Percentiles rank a stretch among this genome's conserved stretches.
Evolutionary conservation across 495 filamentous ascomycete species (phyloP).

Genomic region (Daldinia bambusicola): DNA sequence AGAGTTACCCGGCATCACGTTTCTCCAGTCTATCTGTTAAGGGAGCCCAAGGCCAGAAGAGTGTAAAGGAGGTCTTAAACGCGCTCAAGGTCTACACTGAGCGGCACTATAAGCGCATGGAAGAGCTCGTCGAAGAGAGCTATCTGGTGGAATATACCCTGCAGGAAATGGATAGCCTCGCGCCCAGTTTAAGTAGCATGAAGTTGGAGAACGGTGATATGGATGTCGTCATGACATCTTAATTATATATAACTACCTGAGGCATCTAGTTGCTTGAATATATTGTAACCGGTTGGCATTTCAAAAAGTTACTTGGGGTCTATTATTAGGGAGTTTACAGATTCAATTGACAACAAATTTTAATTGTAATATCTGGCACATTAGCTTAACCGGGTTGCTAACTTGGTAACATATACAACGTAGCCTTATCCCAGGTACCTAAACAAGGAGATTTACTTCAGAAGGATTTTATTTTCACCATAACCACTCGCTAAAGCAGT

Average conservation of each 20-base stretch:
- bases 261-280: background rate
- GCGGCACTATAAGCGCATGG: constrained; percentile 85
- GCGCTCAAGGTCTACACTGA: constrained; percentile 88
- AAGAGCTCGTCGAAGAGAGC: constrained; percentile 92
- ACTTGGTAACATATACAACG: background rate
- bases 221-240: constrained; percentile 58
- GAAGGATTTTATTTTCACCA: background rate
- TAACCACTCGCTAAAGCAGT: background rate
- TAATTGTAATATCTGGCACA: background rate
- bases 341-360: background rate
- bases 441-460: background rate
- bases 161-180: constrained; percentile 86
- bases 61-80: constrained; percentile 82
- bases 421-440: background rate
- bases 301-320: background rate
- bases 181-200: constrained; percentile 53
- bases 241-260: background rate
- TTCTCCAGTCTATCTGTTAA: constrained; percentile 68
- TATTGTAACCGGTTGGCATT: background rate
- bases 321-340: background rate
- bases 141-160: constrained; percentile 94
- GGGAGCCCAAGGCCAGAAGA: constrained; percentile 70
- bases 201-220: constrained; percentile 49
- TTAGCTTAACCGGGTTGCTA: background rate
- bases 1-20: constrained; percentile 76